Conservation (phyloP, 352 stramenopile species). For the Pythium aristosporum region DNA sequence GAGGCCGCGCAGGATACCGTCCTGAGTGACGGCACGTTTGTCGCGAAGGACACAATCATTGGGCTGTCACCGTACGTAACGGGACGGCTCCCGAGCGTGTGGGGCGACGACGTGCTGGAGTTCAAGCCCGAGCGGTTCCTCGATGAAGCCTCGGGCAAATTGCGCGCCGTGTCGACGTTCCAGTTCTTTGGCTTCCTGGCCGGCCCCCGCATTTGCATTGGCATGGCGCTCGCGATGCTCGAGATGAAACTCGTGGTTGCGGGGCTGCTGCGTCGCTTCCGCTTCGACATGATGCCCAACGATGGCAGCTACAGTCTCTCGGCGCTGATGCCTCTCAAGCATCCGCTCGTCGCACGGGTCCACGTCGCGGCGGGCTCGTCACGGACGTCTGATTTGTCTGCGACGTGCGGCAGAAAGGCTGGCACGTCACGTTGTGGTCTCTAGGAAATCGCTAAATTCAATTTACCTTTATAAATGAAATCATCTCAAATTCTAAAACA, state of each 20-base stretch:
- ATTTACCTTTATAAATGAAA: too few species aligned
- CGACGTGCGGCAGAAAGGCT: too few species aligned
- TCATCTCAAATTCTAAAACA: too few species aligned
- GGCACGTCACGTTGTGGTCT: too few species aligned
- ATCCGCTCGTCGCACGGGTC: not conserved
- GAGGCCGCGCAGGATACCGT: constrained; percentile 44
- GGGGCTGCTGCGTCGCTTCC: constrained; percentile 36
- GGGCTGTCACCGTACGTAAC: too few species aligned
- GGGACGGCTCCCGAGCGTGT: too few species aligned
- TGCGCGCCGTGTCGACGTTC: constrained; percentile 25
- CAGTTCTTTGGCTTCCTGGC: constrained; percentile 22
- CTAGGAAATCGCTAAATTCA: too few species aligned
- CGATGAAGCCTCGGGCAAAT: constrained; percentile 6
- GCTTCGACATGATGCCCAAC: constrained; percentile 17
- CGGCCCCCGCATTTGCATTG: constrained; percentile 39
- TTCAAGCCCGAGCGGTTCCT: constrained; percentile 66
- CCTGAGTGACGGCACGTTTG: too few species aligned
- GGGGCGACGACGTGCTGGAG: too few species aligned
- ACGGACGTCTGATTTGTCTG: not conserved
- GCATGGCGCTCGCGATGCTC: constrained; percentile 44
- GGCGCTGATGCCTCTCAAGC: not conserved
- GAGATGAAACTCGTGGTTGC: constrained; percentile 40
- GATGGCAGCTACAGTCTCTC: not conserved
- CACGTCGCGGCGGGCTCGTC: not conserved
- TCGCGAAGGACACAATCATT: constrained; percentile 27